These are phyloP conservation scores for Phaeosphaeriaceae sp. DNA, from an alignment of 2,329 filamentous ascomycete genomes.

Conservation along the genomic window DNA sequence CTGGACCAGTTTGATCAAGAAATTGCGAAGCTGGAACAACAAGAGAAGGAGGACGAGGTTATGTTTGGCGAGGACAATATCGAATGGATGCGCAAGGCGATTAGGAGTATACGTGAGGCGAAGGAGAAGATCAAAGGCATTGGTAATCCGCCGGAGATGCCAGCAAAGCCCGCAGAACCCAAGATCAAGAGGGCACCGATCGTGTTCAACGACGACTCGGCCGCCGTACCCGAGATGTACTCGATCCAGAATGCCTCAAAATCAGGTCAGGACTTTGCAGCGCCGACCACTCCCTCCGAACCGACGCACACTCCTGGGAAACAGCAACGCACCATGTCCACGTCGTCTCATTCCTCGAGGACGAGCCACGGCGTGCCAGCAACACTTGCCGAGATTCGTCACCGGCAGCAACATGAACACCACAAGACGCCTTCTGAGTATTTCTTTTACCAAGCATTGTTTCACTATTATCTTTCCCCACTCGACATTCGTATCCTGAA, in stretches of 20 bases:
- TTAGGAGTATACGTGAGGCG: constrained; percentile 73
- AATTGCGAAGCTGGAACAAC: constrained; percentile 73
- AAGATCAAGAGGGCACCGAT: constrained; percentile 58
- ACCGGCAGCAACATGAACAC: constrained; percentile 54
- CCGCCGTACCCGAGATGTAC: constrained; percentile 61
- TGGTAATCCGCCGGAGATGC: constrained; percentile 66
- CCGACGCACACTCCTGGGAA: constrained; percentile 6
- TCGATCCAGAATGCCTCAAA: constrained; percentile 55
- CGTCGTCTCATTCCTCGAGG: constrained; percentile 39
- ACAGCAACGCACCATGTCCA: constrained; percentile 34
- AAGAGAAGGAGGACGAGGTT: constrained; percentile 88
- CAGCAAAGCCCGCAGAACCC: constrained; percentile 59
- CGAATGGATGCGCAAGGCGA: constrained; percentile 87
- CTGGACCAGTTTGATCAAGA: constrained; percentile 78
- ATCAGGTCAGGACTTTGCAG: constrained; percentile 51
- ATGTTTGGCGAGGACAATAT: constrained; percentile 87
- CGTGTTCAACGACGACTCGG: constrained; percentile 55
- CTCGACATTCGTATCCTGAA: constrained; percentile 93
- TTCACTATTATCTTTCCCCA: constrained; percentile 88
- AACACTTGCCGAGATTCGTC: constrained; percentile 55
- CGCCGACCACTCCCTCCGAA: constrained; percentile 13
- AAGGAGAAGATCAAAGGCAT: constrained; percentile 77
- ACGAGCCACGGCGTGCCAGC: constrained; percentile 46
- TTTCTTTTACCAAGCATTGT: constrained; percentile 86
- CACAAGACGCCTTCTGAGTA: constrained; percentile 64